Evolutionary conservation across 2,329 filamentous ascomycete species (phyloP).

Genomic region (Bipolaris zeicola): DNA sequence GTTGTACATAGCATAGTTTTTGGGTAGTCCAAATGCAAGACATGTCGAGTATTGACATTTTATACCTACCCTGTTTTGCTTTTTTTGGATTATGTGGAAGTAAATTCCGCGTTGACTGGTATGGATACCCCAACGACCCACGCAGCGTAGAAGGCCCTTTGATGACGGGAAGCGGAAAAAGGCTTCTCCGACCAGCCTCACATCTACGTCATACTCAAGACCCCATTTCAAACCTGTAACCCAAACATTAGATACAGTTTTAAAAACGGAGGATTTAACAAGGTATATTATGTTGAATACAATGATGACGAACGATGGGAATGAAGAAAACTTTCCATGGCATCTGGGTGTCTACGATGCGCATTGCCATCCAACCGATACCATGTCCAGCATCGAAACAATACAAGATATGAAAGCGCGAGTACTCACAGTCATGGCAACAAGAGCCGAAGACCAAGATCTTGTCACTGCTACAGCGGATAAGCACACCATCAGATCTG

Average conservation of each 20-base stretch:
- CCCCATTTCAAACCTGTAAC: not conserved
- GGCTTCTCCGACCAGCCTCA: constrained; percentile 5
- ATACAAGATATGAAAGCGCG: constrained; percentile 70
- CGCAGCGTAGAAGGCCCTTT: constrained; percentile 36
- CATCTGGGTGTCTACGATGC: constrained; percentile 74
- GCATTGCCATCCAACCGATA: constrained; percentile 85
- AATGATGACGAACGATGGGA: constrained; percentile 9
- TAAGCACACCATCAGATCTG: constrained; percentile 55
- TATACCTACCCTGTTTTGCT: no score
- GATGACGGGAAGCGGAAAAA: constrained; percentile 1
- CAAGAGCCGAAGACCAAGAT: constrained; percentile 74
- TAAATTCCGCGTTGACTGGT: constrained; percentile 56
- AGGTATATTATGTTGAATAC: not conserved
- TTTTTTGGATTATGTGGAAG: constrained; percentile 20
- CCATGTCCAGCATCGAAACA: constrained; percentile 63
- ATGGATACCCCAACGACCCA: constrained; percentile 55
- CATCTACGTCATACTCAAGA: constrained; percentile 15
- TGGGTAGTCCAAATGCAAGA: constrained; percentile 2
- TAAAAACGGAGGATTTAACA: not conserved
- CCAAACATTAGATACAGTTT: not conserved
- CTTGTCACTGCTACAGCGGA: constrained; percentile 69
- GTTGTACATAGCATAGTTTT: not conserved
- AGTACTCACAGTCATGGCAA: constrained; percentile 76
- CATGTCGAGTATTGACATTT: not conserved
- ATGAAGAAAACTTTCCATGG: constrained; percentile 64